phyloP scores from a whole-genome alignment of 2,329 filamentous ascomycete genomes.

The Helotiales sp. region DNA sequence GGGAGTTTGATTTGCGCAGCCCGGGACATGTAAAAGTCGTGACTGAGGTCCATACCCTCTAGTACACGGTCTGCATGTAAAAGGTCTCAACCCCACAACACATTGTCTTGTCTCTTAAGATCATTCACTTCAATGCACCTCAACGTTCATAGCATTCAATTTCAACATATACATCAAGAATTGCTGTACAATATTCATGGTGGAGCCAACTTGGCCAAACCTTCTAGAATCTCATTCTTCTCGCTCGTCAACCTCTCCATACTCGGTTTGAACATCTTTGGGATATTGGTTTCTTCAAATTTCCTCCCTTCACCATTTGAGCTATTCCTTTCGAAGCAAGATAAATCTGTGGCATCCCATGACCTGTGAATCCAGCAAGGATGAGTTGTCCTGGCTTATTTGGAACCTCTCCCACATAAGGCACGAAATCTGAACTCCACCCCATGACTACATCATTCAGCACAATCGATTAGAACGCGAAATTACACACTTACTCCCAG shows the following conservation, averaged over 20 bases:
- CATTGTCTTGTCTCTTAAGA: too few species aligned
- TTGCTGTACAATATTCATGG: neutral
- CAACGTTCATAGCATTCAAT: too few species aligned
- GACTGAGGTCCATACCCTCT: constrained; percentile 9
- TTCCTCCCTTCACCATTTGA: constrained; percentile 38
- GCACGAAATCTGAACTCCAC: constrained; percentile 40
- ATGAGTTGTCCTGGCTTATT: constrained; percentile 41
- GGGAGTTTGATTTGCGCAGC: constrained; percentile 14
- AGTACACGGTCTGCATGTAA: constrained; percentile 6
- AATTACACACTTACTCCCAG: constrained; percentile 1
- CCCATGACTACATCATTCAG: constrained; percentile 37
- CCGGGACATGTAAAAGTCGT: constrained; percentile 19
- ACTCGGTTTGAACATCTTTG: constrained; percentile 15
- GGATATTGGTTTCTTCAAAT: constrained; percentile 40
- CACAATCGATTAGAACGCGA: neutral
- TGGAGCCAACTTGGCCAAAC: neutral
- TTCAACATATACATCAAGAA: too few species aligned
- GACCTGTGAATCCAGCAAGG: constrained; percentile 48
- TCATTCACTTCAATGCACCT: too few species aligned
- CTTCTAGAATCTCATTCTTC: neutral
- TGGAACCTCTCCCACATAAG: constrained; percentile 45
- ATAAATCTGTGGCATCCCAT: constrained; percentile 49
- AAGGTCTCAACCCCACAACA: too few species aligned
- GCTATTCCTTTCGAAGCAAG: constrained; percentile 41
- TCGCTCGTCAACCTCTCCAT: neutral